Percentiles rank a stretch among this genome's conserved stretches.
These are phyloP conservation scores for Brassica incana DNA, from an alignment of 345 rosid genomes.

Conservation along the genomic window DNA sequence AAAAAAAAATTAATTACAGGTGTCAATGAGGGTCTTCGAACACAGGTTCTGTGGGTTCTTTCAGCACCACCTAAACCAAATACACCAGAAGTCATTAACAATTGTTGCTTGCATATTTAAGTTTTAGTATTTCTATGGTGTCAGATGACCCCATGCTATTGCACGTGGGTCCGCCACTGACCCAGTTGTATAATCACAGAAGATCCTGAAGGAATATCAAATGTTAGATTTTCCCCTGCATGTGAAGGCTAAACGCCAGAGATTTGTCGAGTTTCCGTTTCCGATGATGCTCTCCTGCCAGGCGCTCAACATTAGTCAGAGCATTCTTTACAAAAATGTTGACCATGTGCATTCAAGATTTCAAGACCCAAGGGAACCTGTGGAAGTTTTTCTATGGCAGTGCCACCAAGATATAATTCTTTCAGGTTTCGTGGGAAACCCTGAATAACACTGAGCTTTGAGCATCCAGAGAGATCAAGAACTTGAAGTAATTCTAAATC, in stretches of 20 bases:
- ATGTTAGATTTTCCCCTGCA: neutral
- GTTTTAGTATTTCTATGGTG: too few relatives aligned
- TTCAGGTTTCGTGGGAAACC: conserved; percentile 9
- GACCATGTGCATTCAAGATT: conserved; percentile 8
- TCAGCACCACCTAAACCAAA: too few relatives aligned
- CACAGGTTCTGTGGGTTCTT: too few relatives aligned
- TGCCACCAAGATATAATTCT: conserved; percentile 23
- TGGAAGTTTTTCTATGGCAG: conserved; percentile 2
- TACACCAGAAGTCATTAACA: too few relatives aligned
- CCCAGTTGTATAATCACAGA: conserved; percentile 6
- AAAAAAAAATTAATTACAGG: too few relatives aligned
- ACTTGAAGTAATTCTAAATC: conserved; percentile 25
- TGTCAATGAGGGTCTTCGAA: too few relatives aligned
- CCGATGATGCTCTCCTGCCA: neutral
- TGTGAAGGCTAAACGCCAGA: conserved; percentile 16
- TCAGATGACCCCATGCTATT: too few relatives aligned
- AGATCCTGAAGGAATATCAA: neutral
- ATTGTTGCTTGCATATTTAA: too few relatives aligned
- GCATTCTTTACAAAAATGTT: neutral
- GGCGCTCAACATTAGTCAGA: neutral
- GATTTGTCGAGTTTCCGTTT: neutral
- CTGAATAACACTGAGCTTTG: neutral
- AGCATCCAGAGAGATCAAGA: conserved; percentile 30
- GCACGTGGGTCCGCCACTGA: neutral
- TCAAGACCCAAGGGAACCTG: conserved; percentile 18